Conservation (phyloP, 306 rosid genomes). For the Hippophae gyantsensis region DNA sequence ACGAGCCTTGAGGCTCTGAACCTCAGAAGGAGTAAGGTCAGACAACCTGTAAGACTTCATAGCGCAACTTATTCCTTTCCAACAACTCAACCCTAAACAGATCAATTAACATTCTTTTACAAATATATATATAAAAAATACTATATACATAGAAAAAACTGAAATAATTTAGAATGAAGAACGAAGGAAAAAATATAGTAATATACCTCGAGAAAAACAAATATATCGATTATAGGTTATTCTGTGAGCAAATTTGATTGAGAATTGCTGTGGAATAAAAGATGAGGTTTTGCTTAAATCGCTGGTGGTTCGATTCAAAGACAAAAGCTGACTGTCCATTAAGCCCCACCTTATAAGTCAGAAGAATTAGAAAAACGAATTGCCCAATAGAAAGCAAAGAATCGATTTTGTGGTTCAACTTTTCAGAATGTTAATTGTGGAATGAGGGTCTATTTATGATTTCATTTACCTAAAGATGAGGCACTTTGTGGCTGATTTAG, state of each 20-base stretch:
- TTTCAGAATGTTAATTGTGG: too few species aligned
- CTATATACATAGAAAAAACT: neutral
- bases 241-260: slow-evolving; percentile 1
- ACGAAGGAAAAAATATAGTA: neutral
- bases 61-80: slow-evolving; percentile 32
- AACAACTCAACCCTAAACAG: slow-evolving; percentile 23
- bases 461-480: too few species aligned
- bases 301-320: slow-evolving; percentile 25
- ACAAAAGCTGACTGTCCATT: slow-evolving; percentile 38
- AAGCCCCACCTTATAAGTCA: slow-evolving; percentile 27
- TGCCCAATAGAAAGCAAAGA: too few species aligned
- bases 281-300: slow-evolving; percentile 23
- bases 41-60: slow-evolving; percentile 77
- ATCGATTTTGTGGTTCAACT: too few species aligned
- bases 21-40: slow-evolving; percentile 46
- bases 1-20: slow-evolving; percentile 72
- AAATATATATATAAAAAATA: neutral
- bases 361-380: slow-evolving; percentile 9
- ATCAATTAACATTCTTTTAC: slow-evolving; percentile 2
- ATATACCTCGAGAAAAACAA: slow-evolving; percentile 24
- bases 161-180: neutral
- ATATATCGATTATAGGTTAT: neutral
- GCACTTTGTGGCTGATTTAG: too few species aligned
- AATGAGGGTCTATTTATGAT: too few species aligned
- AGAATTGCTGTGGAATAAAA: slow-evolving; percentile 2